Evolutionary conservation across 805 yeast species (phyloP), one percentile per base, ranked within the genome.

Genomic region (Lachancea lanzarotensis): DNA sequence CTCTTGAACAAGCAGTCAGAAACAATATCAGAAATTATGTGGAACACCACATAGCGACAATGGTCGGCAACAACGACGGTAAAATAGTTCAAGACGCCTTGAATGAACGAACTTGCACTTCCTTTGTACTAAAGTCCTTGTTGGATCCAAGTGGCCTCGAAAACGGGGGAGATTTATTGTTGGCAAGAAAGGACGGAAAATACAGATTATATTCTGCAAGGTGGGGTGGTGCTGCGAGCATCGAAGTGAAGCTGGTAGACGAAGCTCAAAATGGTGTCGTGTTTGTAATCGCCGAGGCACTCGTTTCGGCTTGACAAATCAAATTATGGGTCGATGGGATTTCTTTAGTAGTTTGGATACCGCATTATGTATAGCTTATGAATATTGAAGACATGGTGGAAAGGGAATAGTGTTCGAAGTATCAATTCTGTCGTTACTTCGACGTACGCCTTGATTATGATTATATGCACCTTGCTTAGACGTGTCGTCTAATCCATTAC

Each of bases 21-120:
- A 55, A 66, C 13, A 87, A 87, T 60, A 62, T 82, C 30, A 62
- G 72, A 43, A 67, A 68, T 47, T 87, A 84, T 53, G 72, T 86
- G 25, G 69, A 74, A 47, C 74, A 81, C 33, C 95, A 87, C 60
- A 66, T 84, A 25, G 75, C 81, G 22, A 57, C 52, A 1, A 52
- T 52, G 45, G 45, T 51, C 6, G 45, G 49, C 13, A 49, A 47
- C 16, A 27, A 37, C 33, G 27, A 26, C 5, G 38, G 37, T 7
- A 12, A 15, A 17, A 18, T 20, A 2, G 31, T 35, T 32, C 26
- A 34, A 17, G 29, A 33, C 11, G 30, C 34, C 35, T 18, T 29
- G 33, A n/a, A 57, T 42, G 59, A 59, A 4, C 8, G 25, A 6
- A 6, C 25, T 4, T 4, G 25, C 25, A 8, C 25, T 8, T 6